These are phyloP conservation scores for Rhodomyrtus psidioides DNA, from an alignment of 441 rosid species.

Conservation along the genomic window DNA sequence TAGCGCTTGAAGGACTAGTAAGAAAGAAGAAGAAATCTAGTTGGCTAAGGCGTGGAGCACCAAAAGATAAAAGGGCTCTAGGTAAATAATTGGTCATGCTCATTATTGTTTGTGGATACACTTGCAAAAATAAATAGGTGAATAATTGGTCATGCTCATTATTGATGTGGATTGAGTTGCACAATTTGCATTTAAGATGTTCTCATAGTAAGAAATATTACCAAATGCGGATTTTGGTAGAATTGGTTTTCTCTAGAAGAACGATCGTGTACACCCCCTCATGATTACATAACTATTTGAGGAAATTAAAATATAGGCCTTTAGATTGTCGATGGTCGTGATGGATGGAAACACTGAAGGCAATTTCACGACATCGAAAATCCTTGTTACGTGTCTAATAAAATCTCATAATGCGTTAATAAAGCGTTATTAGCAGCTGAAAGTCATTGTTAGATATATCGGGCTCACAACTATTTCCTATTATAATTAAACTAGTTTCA, in stretches of 20 bases:
- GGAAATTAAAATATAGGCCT: background rate
- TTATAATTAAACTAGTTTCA: background rate
- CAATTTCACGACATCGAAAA: background rate
- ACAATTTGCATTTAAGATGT: background rate
- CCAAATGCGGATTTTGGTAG: background rate
- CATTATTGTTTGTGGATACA: background rate
- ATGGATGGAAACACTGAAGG: background rate
- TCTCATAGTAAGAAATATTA: background rate
- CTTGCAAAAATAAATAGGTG: background rate
- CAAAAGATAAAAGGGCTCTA: background rate
- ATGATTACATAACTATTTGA: background rate
- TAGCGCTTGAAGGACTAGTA: background rate
- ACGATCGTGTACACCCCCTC: background rate
- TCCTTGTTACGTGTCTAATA: too few relatives aligned
- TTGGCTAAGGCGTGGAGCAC: background rate
- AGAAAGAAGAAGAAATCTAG: background rate
- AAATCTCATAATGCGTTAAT: too few relatives aligned
- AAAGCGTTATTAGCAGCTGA: too few relatives aligned
- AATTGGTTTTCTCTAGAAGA: background rate
- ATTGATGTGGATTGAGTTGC: background rate
- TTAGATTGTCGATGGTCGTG: background rate
- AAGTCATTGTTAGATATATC: background rate
- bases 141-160: background rate
- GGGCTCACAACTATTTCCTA: background rate
- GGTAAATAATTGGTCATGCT: background rate